Evolutionary conservation across 257 asterid genomes (phyloP), one percentile per base, ranked within the genome.

Genomic region (Solanum stenotomum): DNA sequence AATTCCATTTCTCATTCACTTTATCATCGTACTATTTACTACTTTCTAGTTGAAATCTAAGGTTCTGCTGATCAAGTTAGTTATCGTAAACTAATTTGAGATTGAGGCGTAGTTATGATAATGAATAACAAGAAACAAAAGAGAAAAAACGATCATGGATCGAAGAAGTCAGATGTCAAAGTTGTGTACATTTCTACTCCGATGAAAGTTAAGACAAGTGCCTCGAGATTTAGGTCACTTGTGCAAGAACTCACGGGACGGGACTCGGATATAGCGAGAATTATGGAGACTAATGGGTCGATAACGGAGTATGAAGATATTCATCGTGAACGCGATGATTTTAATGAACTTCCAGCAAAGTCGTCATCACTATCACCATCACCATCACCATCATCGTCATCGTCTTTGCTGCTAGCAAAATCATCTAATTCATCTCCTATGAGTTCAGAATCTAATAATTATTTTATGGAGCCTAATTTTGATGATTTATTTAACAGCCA

Each of bases 101-200:
- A 35, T 3, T 35, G 31, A 35, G 2, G 10, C 20, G 0, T 22
- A 35, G 13, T 11, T 35, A 75, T 37, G 31, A 37, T 75, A 68
- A 40, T 31, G 89, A 90, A 89, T 68, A 56, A 76, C 27, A 46
- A 52, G 90, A 92, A 88, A 61, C 91, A 87, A 90, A 85, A 61
- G 84, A 92, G 59, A 83, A 87, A 81, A 70, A 79, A 49, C 3
- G 8, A 31, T n/a, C 44, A 82, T 1, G 29, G 52, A 18, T 82
- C 86, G 5, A 82, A 46, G 37, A 63, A 85, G 12, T 72, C 90
- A 4, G 83, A 93, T 1, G 90, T 95, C 31, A 95, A 95, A 91
- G 98, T 96, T 10, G 98, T 94, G 34, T 96, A 96, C 93, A 96
- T 96, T 84, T 96, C 98, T 8, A 95, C 90, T 34, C 98, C 98